phyloP scores from a whole-genome alignment of 331 rosid species.

The Arachis monticola region DNA sequence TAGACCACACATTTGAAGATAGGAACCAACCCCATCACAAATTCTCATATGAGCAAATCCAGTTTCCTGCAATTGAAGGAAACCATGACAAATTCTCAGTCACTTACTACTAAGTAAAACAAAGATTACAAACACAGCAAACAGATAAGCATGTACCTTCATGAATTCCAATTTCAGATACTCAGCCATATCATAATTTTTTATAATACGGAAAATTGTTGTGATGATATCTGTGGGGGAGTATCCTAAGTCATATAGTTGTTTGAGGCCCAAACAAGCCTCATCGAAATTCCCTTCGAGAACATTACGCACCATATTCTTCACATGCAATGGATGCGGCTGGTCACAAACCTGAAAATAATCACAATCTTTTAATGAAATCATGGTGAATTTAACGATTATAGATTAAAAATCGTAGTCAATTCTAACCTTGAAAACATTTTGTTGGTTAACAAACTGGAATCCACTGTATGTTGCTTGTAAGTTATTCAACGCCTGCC shows the following conservation, averaged over 20 bases:
- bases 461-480: slow-evolving; percentile 97
- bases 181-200: slow-evolving; percentile 91
- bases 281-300: slow-evolving; percentile 89
- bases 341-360: slow-evolving; percentile 91
- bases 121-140: neutral
- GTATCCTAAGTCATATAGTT: slow-evolving; percentile 88
- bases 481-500: slow-evolving; percentile 97
- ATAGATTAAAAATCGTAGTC: slow-evolving; percentile 1
- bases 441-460: slow-evolving; percentile 92
- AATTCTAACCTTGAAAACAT: slow-evolving; percentile 85
- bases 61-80: slow-evolving; percentile 72
- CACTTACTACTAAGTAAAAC: neutral
- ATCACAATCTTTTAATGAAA: slow-evolving; percentile 22
- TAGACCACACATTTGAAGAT: slow-evolving; percentile 91
- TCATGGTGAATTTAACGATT: neutral
- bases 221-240: slow-evolving; percentile 97
- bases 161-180: slow-evolving; percentile 89
- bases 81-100: neutral
- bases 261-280: slow-evolving; percentile 84
- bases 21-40: slow-evolving; percentile 94
- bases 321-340: slow-evolving; percentile 96
- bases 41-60: slow-evolving; percentile 99
- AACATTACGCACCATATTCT: slow-evolving; percentile 82
- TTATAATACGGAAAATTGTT: slow-evolving; percentile 85
- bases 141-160: slow-evolving; percentile 60